Evolutionary conservation across 768 basidiomycete species (phyloP).

Genomic region (Botryobasidium botryosum): DNA sequence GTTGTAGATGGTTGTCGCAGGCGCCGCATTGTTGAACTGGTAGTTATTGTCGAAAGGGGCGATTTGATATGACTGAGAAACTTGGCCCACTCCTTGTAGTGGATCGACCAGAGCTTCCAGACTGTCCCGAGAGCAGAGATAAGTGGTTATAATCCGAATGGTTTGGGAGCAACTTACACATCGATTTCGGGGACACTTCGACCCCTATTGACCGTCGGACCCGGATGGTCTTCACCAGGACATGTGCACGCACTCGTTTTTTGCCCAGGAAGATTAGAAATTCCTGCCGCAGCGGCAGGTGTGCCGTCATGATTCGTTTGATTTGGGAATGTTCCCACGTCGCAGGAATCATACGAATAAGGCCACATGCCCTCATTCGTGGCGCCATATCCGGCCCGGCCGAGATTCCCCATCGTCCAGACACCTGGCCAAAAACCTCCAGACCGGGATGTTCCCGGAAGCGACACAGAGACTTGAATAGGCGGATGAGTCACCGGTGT

Average conservation of each 20-base stretch:
- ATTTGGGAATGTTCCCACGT: constrained; percentile 71
- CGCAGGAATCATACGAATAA: constrained; percentile 71
- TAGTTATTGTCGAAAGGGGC: constrained; percentile 67
- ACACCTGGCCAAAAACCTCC: constrained; percentile 80
- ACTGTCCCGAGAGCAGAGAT: neutral
- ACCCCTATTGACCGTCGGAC: constrained; percentile 44
- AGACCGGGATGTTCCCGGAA: constrained; percentile 42
- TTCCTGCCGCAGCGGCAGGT: constrained; percentile 36
- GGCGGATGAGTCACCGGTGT: neutral
- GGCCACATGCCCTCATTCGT: constrained; percentile 77
- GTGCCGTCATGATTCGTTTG: constrained; percentile 46
- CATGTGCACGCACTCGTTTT: constrained; percentile 80
- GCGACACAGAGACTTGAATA: constrained; percentile 37
- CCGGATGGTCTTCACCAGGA: constrained; percentile 71
- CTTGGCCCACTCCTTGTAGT: constrained; percentile 34
- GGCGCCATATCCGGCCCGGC: constrained; percentile 74
- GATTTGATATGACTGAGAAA: constrained; percentile 65
- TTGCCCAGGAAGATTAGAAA: constrained; percentile 79
- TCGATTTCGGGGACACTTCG: constrained; percentile 89
- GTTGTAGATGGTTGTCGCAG: constrained; percentile 40
- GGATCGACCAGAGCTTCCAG: constrained; percentile 65
- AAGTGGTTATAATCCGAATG: too few species aligned
- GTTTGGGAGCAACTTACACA: constrained; percentile 27
- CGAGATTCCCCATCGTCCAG: constrained; percentile 34
- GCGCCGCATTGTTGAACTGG: constrained; percentile 33